Evolutionary conservation across 176 grass and related monocot species (phyloP).

Genomic region (Oropetium thomaeum): DNA sequence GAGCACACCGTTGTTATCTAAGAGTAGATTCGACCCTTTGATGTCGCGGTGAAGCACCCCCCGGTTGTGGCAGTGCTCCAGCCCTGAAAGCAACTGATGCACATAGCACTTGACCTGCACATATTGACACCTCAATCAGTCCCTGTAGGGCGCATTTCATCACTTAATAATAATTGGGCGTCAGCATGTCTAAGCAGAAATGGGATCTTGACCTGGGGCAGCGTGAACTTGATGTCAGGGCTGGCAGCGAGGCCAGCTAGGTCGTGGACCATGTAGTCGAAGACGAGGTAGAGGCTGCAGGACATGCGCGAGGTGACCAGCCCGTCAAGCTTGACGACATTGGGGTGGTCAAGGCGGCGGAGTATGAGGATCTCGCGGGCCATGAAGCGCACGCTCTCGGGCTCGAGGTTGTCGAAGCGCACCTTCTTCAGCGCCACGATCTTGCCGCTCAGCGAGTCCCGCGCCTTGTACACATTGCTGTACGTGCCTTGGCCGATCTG

Average conservation of each 20-base stretch:
- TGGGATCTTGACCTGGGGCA: conserved; percentile 66
- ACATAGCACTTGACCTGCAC: conserved; percentile 84
- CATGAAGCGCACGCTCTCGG: conserved; percentile 88
- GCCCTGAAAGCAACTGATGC: conserved; percentile 72
- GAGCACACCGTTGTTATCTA: conserved; percentile 67
- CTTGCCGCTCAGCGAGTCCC: conserved; percentile 61
- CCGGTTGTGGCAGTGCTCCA: conserved; percentile 73
- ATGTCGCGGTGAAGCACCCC: conserved; percentile 80
- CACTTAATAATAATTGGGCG: conserved; percentile 8
- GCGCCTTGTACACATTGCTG: conserved; percentile 92
- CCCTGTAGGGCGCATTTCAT: neutral
- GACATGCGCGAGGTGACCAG: conserved; percentile 82
- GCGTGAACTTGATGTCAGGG: conserved; percentile 85
- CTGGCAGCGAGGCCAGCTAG: conserved; percentile 77
- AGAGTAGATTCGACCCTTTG: conserved; percentile 71
- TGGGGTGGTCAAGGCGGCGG: conserved; percentile 73
- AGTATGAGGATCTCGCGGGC: conserved; percentile 83
- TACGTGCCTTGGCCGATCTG: conserved; percentile 89
- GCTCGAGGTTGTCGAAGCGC: conserved; percentile 84
- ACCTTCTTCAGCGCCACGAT: conserved; percentile 95
- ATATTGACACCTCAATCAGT: conserved; percentile 28
- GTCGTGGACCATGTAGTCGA: conserved; percentile 89
- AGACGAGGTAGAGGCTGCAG: conserved; percentile 86
- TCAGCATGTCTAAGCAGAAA: neutral
- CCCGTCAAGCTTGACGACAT: conserved; percentile 78